A percentile compares a stretch with the other conserved stretches of the same genome.
phyloP scores from a whole-genome alignment of 2,329 filamentous ascomycete genomes.

The Hirsutella rhossiliensis region DNA sequence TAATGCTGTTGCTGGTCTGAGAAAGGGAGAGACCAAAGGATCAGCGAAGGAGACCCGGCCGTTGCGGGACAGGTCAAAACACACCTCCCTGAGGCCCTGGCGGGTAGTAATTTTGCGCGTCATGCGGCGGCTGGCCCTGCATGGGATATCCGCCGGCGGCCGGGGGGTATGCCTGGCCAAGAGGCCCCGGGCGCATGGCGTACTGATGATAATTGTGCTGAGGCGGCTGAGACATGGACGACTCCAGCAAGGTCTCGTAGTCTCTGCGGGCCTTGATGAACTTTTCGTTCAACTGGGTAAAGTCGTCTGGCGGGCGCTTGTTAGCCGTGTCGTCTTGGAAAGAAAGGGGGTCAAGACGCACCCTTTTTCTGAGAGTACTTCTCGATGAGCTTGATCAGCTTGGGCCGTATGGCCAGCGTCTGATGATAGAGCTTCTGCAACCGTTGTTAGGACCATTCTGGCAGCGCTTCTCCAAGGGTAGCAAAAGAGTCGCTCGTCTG shows the following conservation, averaged over 20 bases:
- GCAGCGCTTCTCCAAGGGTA: no score
- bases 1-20: constrained; percentile 33
- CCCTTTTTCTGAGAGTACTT: constrained; percentile 99
- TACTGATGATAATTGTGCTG: constrained; percentile 66
- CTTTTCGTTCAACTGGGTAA: constrained; percentile 96
- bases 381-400: constrained; percentile 94
- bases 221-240: constrained; percentile 90
- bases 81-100: constrained; percentile 34
- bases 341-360: constrained; percentile 22
- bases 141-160: constrained; percentile 25
- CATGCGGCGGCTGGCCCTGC: constrained; percentile 35
- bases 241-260: constrained; percentile 90
- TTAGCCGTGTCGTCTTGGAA: constrained; percentile 1
- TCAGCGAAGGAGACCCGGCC: not conserved
- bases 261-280: constrained; percentile 97
- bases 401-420: constrained; percentile 86
- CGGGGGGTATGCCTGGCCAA: constrained; percentile 32
- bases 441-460: constrained; percentile 16
- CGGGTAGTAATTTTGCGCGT: constrained; percentile 58
- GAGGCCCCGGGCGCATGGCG: constrained; percentile 37
- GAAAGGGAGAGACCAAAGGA: constrained; percentile 5
- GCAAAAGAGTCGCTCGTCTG: no score
- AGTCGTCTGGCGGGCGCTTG: constrained; percentile 57
- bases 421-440: constrained; percentile 71
- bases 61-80: no score